Base-by-base conservation (phyloP, 495 filamentous ascomycete species). In the Tuber borchii region DNA sequence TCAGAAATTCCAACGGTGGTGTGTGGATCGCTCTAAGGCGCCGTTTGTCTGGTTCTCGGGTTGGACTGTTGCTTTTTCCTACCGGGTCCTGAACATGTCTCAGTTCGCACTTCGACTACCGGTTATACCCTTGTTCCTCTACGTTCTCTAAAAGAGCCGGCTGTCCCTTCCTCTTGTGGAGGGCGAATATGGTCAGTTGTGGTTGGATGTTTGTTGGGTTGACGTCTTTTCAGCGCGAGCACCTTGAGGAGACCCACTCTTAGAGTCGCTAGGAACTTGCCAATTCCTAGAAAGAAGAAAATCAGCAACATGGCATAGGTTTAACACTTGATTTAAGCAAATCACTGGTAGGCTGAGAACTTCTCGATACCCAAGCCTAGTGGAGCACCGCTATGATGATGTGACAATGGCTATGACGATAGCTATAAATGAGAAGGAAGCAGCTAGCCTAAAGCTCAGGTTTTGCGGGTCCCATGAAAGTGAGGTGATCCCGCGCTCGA, bases 21-120 rank as follows among this genome's bases (percentile, higher is more conserved):
- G 98, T 84, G 94, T 98, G 83, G 96, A 99, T 85, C 96, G 97
- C 85, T 87, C 88, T 79, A 95, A 95, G 88, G 95, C 98, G 89
- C 26, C 65, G 34, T 76, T 74, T 72, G 65, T 73, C 75, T 77
- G 73, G 73, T 72, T 69, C 69, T 73, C 10, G 73, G 71, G 51
- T 40, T 40, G 76, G 71, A 78, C 82, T 70, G 82, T 72, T 71
- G 26, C 65, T 73, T 74, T 69, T 72, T 71, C 14, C 61, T 71
- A 74, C 48, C 77, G 26, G 56, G 26, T 65, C 56, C 56, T 31
- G 56, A 17, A 31, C 26, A 34, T 65, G 56, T 65, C 56, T 65
- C 56, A 65, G 56, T 34, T 31, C 26, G 7, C 51, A 61, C 51
- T 61, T 61, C 56, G 26, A 34, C 26, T 34, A 65, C 56, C 56